These are phyloP conservation scores for Citeromyces matritensis DNA, from an alignment of 805 yeast species.

Conservation along the genomic window DNA sequence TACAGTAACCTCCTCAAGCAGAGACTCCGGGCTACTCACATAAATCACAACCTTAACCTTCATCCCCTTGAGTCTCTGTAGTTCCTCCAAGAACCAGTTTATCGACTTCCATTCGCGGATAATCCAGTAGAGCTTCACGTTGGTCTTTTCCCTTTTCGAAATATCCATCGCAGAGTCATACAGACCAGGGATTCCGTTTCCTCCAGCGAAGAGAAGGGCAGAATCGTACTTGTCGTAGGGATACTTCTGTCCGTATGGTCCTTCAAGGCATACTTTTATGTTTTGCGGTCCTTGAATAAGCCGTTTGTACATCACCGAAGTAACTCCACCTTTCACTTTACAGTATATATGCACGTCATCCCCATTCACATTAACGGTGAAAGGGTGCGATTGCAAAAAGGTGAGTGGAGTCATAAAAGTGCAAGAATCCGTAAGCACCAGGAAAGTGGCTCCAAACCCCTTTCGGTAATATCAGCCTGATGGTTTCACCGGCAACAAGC, in stretches of 20 bases:
- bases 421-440: constrained; percentile 40
- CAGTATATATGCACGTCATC: constrained; percentile 22
- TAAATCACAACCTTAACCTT: constrained; percentile 16
- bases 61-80: constrained; percentile 13
- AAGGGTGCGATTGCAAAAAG: constrained; percentile 68
- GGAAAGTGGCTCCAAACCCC: constrained; percentile 37
- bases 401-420: constrained; percentile 33
- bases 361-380: constrained; percentile 34
- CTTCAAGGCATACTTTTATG: constrained; percentile 34
- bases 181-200: constrained; percentile 57
- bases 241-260: constrained; percentile 51
- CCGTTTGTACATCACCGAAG: constrained; percentile 21
- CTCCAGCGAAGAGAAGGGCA: constrained; percentile 54
- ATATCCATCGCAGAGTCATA: constrained; percentile 18
- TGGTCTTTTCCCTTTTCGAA: constrained; percentile 13
- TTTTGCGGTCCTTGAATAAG: constrained; percentile 11
- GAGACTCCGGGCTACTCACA: constrained; percentile 15
- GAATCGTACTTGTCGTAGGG: constrained; percentile 34
- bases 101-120: constrained; percentile 36
- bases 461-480: constrained; percentile 28
- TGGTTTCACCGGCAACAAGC: constrained; percentile 24
- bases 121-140: constrained; percentile 45
- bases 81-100: constrained; percentile 33
- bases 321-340: constrained; percentile 44
- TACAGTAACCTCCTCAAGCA: constrained; percentile 6